Evolutionary conservation across 257 asterid species (phyloP), one percentile per base, ranked within the genome.

Genomic region (Nicotiana tomentosiformis): DNA sequence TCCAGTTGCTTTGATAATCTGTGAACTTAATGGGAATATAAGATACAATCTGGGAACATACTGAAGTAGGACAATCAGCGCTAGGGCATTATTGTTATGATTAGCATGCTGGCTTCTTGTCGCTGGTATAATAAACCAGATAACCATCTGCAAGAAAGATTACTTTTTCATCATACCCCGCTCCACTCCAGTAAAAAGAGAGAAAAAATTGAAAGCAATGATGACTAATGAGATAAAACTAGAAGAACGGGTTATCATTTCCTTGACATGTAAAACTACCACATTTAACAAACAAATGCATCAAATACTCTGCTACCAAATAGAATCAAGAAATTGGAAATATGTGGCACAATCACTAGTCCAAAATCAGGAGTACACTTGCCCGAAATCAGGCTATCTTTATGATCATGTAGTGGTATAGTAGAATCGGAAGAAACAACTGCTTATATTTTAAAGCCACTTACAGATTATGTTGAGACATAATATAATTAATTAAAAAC

Each of bases 1-100:
- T 88, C 99, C 99, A 4, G 99, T 95, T 83, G 99, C 97, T 89
- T 95, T 95, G 85, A 95, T 86, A 30, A 95, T 94, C 91, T 95
- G 92, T 56, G 98, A 95, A 86, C 99, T 95, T 84, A 95, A 87
- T 11, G 98, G 99, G 85, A 95, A 95, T 88, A 95, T 94, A 84
- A 95, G 94, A 90, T 95, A 95, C 78, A 94, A 87, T 89, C 99
- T 89, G n/a, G 99, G 99, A 81, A 94, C 81, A 85, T 95, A 95
- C 80, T 95, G 98, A 83, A 95, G 83, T 77, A 95, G 90, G 82
- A 95, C 99, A 79, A 95, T 95, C 82, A 95, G 89, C 56, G 99
- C 97, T 85, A 95, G 97, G 85, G 97, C 98, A 84, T 95, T 95
- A 92, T 95, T 95, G 81, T 89, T 91, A 77, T 88, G 97, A 87